Conservation (phyloP, 768 basidiomycete species). For the Boletus tylopilopsis region DNA sequence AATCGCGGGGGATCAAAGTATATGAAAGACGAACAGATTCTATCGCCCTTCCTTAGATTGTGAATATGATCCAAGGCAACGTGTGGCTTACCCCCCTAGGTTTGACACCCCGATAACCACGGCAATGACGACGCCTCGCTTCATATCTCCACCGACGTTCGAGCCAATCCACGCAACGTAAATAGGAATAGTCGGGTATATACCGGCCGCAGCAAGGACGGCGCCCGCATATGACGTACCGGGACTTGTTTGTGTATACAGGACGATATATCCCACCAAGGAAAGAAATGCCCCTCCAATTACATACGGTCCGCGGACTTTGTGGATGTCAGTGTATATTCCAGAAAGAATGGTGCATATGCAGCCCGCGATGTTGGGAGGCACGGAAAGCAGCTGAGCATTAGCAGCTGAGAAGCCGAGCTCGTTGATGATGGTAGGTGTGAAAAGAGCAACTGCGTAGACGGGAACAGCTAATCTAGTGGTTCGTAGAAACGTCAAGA, state of each 20-base stretch:
- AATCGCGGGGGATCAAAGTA: conserved; percentile 38
- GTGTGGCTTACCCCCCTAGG: conserved; percentile 42
- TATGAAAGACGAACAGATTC: conserved; percentile 40
- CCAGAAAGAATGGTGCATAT: conserved; percentile 41
- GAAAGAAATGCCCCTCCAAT: conserved; percentile 40
- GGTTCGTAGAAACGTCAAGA: neutral
- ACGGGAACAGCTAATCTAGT: conserved; percentile 40
- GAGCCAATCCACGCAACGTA: conserved; percentile 51
- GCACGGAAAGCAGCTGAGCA: conserved; percentile 47
- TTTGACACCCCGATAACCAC: conserved; percentile 52
- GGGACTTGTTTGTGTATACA: conserved; percentile 33
- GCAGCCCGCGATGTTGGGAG: conserved; percentile 46
- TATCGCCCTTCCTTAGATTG: conserved; percentile 13
- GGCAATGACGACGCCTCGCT: conserved; percentile 47
- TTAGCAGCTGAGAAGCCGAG: conserved; percentile 48
- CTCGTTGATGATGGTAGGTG: conserved; percentile 46
- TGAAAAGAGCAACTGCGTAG: conserved; percentile 47
- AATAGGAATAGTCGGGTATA: conserved; percentile 47
- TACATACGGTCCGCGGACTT: conserved; percentile 47
- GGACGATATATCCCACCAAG: conserved; percentile 49
- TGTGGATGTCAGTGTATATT: conserved; percentile 38
- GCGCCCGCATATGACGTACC: conserved; percentile 40
- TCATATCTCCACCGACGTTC: conserved; percentile 53
- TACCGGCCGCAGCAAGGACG: conserved; percentile 47
- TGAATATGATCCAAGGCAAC: conserved; percentile 9